Evolutionary conservation across 805 yeast genomes (phyloP).

Genomic region (Candida verbasci): DNA sequence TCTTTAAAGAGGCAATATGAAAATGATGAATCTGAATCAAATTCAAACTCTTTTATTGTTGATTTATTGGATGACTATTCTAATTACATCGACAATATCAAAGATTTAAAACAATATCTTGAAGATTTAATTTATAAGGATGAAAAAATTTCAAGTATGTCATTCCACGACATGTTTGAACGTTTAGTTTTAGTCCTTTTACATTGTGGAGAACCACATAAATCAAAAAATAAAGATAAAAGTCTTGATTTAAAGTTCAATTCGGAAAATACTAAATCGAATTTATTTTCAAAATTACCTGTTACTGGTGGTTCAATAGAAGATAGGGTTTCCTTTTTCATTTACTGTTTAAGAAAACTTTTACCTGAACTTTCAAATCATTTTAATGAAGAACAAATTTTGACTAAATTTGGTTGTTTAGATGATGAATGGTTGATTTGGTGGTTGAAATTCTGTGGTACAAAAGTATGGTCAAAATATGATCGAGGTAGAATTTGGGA

Average conservation of each 20-base stretch:
- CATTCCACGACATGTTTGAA: conserved; percentile 69
- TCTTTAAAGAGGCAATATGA: too few species aligned
- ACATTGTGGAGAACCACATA: conserved; percentile 59
- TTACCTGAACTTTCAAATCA: conserved; percentile 75
- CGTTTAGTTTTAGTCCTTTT: conserved; percentile 68
- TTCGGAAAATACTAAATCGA: neutral
- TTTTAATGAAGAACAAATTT: conserved; percentile 74
- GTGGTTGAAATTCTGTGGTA: conserved; percentile 93
- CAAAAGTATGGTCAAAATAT: conserved; percentile 73
- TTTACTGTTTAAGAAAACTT: conserved; percentile 54
- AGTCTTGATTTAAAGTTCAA: neutral
- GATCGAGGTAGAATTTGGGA: conserved; percentile 94
- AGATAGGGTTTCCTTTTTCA: conserved; percentile 64
- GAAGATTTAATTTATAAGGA: conserved; percentile 24
- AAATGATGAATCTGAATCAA: too few species aligned
- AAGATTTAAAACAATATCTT: conserved; percentile 19
- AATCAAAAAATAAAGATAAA: neutral
- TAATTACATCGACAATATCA: conserved; percentile 30
- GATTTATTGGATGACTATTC: conserved; percentile 35
- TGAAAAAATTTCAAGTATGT: conserved; percentile 29
- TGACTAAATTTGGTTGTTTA: conserved; percentile 49
- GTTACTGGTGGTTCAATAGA: conserved; percentile 61
- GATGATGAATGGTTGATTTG: conserved; percentile 89
- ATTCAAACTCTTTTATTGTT: conserved; percentile 20
- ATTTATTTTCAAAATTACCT: conserved; percentile 23